These are phyloP conservation scores for Penium margaritaceum DNA, from an alignment of 139 green algal genomes.

Conservation along the genomic window DNA sequence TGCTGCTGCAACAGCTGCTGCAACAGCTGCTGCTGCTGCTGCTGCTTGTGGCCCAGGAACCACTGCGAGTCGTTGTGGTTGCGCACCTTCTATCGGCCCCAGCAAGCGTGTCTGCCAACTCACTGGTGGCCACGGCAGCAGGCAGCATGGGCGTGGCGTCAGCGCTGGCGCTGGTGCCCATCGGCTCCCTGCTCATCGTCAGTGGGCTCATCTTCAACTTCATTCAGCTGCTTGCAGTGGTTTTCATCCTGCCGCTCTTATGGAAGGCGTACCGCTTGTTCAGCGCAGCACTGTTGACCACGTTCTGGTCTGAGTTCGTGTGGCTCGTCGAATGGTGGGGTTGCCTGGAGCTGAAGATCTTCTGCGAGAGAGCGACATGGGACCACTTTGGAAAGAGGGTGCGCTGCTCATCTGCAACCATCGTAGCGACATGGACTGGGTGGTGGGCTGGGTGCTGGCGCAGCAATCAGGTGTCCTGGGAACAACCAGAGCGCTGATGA, in stretches of 20 bases:
- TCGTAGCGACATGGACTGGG: slow-evolving; percentile 42
- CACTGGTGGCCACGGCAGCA: no score
- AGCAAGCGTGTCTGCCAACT: no score
- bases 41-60: no score
- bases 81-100: no score
- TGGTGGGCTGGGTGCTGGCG: slow-evolving; percentile 33
- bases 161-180: no score
- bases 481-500: slow-evolving; percentile 22
- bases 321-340: slow-evolving; percentile 39
- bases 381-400: slow-evolving; percentile 21
- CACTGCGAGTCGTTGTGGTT: no score
- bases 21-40: no score
- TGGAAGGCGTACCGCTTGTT: background rate
- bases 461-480: slow-evolving; percentile 19
- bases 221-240: slow-evolving; percentile 12
- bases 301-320: slow-evolving; percentile 34
- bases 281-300: slow-evolving; percentile 13
- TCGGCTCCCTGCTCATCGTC: no score
- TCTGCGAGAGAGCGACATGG: background rate
- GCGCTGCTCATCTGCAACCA: slow-evolving; percentile 37
- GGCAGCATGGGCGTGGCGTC: no score
- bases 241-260: slow-evolving; percentile 25
- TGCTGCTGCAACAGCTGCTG: no score
- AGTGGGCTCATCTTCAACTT: no score
- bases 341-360: slow-evolving; percentile 14